Evolutionary conservation across 2,329 filamentous ascomycete genomes (phyloP).

Genomic region (Colletotrichum sp.): DNA sequence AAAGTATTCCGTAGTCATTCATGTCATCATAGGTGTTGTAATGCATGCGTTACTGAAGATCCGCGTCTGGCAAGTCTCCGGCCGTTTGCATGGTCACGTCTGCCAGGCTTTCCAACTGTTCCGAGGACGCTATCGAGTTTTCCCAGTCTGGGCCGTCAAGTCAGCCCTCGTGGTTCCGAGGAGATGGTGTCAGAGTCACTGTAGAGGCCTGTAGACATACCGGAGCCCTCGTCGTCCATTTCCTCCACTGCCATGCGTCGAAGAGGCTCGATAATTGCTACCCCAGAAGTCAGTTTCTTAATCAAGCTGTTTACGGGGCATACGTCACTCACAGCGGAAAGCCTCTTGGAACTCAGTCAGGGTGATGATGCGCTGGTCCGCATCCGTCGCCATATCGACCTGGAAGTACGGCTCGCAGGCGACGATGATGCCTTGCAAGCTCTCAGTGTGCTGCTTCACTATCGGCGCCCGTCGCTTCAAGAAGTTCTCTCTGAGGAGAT

Average conservation of each 20-base stretch:
- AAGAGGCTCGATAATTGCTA: conserved; percentile 54
- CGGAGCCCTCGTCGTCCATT: conserved; percentile 63
- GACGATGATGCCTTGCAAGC: conserved; percentile 47
- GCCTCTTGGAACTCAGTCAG: conserved; percentile 36
- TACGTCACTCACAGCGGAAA: conserved; percentile 38
- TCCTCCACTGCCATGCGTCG: conserved; percentile 61
- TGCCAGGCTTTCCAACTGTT: conserved; percentile 56
- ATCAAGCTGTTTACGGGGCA: neutral
- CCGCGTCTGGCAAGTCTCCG: conserved; percentile 43
- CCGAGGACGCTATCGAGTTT: conserved; percentile 59
- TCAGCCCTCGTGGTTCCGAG: conserved; percentile 39
- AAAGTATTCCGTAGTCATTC: conserved; percentile 9
- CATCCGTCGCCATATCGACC: neutral
- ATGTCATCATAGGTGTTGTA: conserved; percentile 13
- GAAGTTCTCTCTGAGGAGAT: conserved; percentile 52
- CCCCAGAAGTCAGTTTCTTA: neutral
- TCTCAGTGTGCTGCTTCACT: conserved; percentile 44
- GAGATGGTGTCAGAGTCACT: conserved; percentile 41
- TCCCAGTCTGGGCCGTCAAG: conserved; percentile 54
- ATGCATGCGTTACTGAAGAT: conserved; percentile 27
- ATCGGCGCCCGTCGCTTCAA: conserved; percentile 47
- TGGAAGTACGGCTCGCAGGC: conserved; percentile 47
- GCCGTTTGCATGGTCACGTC: conserved; percentile 49
- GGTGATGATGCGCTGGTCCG: neutral
- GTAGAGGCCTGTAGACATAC: conserved; percentile 47